Percentiles rank a stretch among this genome's conserved stretches.
These are phyloP conservation scores for Priceomyces medius DNA, from an alignment of 805 yeast species.

Conservation along the genomic window DNA sequence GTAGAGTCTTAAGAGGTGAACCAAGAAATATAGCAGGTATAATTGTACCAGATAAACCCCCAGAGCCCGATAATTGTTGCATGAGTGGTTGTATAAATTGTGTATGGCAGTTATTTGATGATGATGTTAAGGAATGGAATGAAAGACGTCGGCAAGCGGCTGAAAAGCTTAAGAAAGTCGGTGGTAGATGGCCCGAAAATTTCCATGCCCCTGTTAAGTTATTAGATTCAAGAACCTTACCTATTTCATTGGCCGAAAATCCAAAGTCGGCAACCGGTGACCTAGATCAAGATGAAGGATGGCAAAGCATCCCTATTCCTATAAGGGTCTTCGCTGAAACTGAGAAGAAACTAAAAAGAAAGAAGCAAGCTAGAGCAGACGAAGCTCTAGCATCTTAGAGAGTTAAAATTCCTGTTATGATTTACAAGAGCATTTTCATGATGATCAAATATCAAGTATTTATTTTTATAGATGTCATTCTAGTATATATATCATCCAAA, in stretches of 20 bases:
- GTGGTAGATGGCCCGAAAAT: constrained; percentile 45
- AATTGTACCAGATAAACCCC: constrained; percentile 76
- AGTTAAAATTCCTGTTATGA: too few relatives aligned
- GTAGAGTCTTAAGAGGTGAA: constrained; percentile 36
- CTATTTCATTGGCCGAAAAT: constrained; percentile 33
- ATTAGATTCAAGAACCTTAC: constrained; percentile 33
- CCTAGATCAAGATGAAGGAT: constrained; percentile 24
- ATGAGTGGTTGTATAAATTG: constrained; percentile 97
- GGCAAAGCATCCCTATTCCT: constrained; percentile 64
- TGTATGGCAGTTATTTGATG: constrained; percentile 92
- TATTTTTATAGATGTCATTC: not conserved
- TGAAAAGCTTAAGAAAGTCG: constrained; percentile 29
- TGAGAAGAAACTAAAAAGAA: constrained; percentile 61
- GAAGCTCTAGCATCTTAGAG: too few relatives aligned
- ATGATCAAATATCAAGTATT: not conserved
- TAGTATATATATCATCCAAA: too few relatives aligned
- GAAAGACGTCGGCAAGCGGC: constrained; percentile 58
- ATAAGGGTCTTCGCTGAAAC: constrained; percentile 81
- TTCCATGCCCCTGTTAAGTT: constrained; percentile 40
- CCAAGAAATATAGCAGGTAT: constrained; percentile 55
- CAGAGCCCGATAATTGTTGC: constrained; percentile 93
- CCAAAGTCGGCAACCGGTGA: constrained; percentile 9
- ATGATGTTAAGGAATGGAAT: constrained; percentile 85
- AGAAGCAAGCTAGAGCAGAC: constrained; percentile 13
- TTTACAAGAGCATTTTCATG: not conserved